Conservation (phyloP, 1,284 basidiomycete species). For the Earliella scabrosa region DNA sequence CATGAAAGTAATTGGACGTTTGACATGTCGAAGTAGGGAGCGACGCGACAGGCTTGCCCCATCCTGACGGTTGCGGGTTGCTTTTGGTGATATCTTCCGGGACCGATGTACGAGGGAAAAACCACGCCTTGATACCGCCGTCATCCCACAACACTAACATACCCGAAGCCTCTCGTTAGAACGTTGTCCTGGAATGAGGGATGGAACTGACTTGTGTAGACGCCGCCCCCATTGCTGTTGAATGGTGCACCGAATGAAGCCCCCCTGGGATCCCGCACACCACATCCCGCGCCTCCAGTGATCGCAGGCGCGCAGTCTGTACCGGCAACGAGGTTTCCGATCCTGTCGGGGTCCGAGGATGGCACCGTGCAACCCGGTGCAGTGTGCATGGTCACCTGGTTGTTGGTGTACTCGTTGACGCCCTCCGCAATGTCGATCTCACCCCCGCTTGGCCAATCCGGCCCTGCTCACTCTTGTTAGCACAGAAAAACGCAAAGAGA, state of each 20-base stretch:
- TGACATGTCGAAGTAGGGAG: conserved; percentile 74
- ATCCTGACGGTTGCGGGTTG: conserved; percentile 69
- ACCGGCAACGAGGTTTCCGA: conserved; percentile 62
- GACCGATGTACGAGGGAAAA: conserved; percentile 72
- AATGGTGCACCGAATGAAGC: conserved; percentile 70
- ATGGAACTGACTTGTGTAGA: conserved; percentile 69
- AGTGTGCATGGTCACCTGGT: conserved; percentile 84
- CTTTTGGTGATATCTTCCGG: conserved; percentile 75
- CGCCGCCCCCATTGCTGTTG: conserved; percentile 75
- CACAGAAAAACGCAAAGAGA: neutral
- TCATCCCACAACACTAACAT: conserved; percentile 76
- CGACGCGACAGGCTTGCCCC: conserved; percentile 75
- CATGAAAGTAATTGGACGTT: conserved; percentile 74
- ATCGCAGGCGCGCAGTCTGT: conserved; percentile 67
- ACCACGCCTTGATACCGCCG: conserved; percentile 74
- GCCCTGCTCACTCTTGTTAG: conserved; percentile 41
- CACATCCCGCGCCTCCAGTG: conserved; percentile 74
- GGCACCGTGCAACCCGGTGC: conserved; percentile 70
- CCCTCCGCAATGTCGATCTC: conserved; percentile 91
- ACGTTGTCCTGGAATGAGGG: neutral
- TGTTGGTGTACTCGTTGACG: conserved; percentile 76
- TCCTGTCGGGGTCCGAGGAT: conserved; percentile 57
- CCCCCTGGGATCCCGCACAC: conserved; percentile 52
- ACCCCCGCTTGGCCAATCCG: conserved; percentile 75
- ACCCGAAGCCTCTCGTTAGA: neutral